phyloP scores from a whole-genome alignment of 331 rosid species.

The Malus hybrid region DNA sequence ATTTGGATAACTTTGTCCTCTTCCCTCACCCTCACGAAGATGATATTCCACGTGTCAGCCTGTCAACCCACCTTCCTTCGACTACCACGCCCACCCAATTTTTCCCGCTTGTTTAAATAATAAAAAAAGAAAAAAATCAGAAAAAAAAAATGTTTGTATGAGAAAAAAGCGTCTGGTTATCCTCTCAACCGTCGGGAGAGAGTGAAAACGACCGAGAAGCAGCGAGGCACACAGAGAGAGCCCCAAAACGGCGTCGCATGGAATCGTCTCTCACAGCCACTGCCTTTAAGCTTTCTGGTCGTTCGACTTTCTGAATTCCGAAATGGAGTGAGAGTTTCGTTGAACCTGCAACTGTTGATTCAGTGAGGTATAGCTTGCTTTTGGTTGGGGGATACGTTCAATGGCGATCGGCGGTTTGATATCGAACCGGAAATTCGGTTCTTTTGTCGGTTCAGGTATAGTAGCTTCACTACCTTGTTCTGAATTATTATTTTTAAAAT shows the following conservation, averaged over 20 bases:
- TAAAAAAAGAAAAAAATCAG: background rate
- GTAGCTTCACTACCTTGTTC: background rate
- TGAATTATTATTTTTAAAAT: background rate
- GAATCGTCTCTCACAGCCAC: background rate
- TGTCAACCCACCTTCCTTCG: constrained; percentile 35
- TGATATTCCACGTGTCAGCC: constrained; percentile 52
- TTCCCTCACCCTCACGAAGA: background rate
- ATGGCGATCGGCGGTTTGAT: constrained; percentile 70
- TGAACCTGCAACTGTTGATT: background rate
- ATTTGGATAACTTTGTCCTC: background rate
- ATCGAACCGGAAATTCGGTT: constrained; percentile 62
- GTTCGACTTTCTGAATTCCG: constrained; percentile 13
- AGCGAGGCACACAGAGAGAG: background rate
- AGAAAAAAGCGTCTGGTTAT: constrained; percentile 20
- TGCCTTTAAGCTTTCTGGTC: background rate
- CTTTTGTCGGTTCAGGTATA: constrained; percentile 51
- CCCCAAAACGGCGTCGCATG: constrained; percentile 20
- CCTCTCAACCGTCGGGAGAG: constrained; percentile 24
- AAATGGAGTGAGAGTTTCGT: constrained; percentile 7
- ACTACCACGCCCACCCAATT: constrained; percentile 35
- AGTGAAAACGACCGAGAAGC: constrained; percentile 2
- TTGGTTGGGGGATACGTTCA: background rate
- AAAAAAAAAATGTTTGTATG: constrained; percentile 4
- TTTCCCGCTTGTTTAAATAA: constrained; percentile 24
- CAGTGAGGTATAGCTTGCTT: background rate